Evolutionary conservation across 208 protist species (phyloP), one percentile per base, ranked within the genome.

Genomic region (Trypanosoma rangeli): DNA sequence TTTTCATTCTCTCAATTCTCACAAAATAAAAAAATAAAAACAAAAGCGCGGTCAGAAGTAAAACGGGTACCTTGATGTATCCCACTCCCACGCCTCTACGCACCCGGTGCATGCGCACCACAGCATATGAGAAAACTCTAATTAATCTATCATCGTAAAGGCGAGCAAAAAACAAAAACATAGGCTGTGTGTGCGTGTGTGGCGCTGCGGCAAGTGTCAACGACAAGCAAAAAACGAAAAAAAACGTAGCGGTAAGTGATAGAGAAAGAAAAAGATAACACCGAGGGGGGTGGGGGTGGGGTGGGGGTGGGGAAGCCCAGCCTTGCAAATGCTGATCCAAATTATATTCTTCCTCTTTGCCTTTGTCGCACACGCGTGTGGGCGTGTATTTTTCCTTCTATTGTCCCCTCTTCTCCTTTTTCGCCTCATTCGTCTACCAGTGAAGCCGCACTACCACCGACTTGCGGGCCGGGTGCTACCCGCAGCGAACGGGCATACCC

Each of bases 401-500:
- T 57, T 54, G 5, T 24, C 50, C 20, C 13, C 18, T 54, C 28
- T n/a, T 72, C 48, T 22, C 20, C 64, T 37, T 72, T 62, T 35
- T 3, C 4, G 52, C 35, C 37, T 63, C 54, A 55, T 53, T 57
- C 35, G 31, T 68, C 7, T 33, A 33, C 8, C 0, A 62, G 4
- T 24, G 63, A 50, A 59, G 46, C 33, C 3, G 50, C 28, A 33
- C 22, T 53, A 53, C 55, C 18, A 31, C 31, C 49, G 26, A 9
- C 46, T 22, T 71, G 52, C 15, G 28, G 48, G 46, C 20, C 44
- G 3, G 68, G 46, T 35, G 28, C 37, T n/a, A 48, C n/a, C 26
- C 35, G 62, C 20, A 63, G 10, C 16, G 42, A 18, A 16, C 72
- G 70, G 28, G 54, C 20, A 15, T 68, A 44, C 37, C 66, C 73